These are phyloP conservation scores for Tardiomyces digboiensis DNA, from an alignment of 1,139 yeast genomes.

Conservation along the genomic window DNA sequence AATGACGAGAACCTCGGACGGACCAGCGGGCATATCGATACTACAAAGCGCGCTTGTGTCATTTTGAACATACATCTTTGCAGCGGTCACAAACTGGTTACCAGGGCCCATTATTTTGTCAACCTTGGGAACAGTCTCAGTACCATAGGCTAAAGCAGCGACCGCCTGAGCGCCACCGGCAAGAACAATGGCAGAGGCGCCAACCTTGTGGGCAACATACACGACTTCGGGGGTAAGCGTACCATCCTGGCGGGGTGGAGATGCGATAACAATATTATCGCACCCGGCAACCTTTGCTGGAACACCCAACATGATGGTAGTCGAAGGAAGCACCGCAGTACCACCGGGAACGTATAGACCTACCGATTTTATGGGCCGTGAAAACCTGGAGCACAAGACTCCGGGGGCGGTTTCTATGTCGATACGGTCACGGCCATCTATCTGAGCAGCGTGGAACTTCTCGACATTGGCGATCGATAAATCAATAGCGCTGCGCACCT, in stretches of 20 bases:
- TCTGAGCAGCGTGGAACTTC: conserved; percentile 91
- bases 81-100: conserved; percentile 98
- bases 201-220: conserved; percentile 92
- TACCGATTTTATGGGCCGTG: conserved; percentile 89
- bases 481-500: conserved; percentile 79
- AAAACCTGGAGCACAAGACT: conserved; percentile 86
- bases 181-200: conserved; percentile 79
- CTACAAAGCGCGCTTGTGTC: conserved; percentile 93
- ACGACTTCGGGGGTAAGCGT: conserved; percentile 94
- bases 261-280: conserved; percentile 83
- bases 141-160: conserved; percentile 98
- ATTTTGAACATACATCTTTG: conserved; percentile 94
- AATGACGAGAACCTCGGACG: conserved; percentile 90
- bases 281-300: conserved; percentile 99
- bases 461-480: conserved; percentile 80
- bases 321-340: conserved; percentile 95
- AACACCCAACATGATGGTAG: conserved; percentile 96
- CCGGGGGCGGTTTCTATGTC: conserved; percentile 94
- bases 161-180: conserved; percentile 99
- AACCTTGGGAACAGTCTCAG: conserved; percentile 83
- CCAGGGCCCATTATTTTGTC: conserved; percentile 99
- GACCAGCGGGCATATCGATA: conserved; percentile 99
- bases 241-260: conserved; percentile 97
- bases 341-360: conserved; percentile 99
- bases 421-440: conserved; percentile 43